phyloP scores from a whole-genome alignment of 768 basidiomycete genomes.

The Lactifluus subvellereus region DNA sequence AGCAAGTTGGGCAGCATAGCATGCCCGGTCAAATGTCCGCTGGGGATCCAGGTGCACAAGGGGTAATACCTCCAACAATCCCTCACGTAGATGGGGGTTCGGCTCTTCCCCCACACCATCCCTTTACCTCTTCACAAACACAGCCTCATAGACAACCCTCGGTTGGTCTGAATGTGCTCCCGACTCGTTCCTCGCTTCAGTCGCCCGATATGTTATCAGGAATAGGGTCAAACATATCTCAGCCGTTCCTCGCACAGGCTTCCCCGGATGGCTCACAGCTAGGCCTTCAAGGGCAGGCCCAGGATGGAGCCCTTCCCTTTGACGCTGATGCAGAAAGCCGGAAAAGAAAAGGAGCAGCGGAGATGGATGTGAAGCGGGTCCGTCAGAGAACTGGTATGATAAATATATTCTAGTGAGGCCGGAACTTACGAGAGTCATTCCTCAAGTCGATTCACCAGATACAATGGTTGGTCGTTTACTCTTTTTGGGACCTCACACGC shows the following conservation, averaged over 20 bases:
- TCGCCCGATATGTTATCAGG: constrained; percentile 20
- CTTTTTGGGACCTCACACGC: not conserved
- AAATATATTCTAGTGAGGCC: not conserved
- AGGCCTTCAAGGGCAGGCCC: constrained; percentile 10
- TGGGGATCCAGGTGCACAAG: constrained; percentile 16
- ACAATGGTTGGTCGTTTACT: constrained; percentile 25
- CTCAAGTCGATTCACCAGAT: constrained; percentile 30
- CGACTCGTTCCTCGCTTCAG: constrained; percentile 13
- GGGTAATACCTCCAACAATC: constrained; percentile 14
- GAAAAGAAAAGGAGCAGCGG: constrained; percentile 67
- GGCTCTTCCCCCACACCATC: constrained; percentile 6
- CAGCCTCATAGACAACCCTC: constrained; percentile 11
- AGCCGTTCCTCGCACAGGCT: constrained; percentile 10
- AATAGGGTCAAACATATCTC: constrained; percentile 5
- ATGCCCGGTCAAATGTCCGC: constrained; percentile 23
- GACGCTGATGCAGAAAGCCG: constrained; percentile 60
- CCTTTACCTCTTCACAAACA: constrained; percentile 12
- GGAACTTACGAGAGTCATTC: not conserved
- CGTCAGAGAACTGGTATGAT: constrained; percentile 66
- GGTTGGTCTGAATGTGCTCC: constrained; percentile 8
- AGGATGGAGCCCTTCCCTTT: constrained; percentile 27
- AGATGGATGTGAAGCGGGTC: constrained; percentile 60
- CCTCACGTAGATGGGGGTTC: constrained; percentile 14
- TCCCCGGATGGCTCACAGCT: constrained; percentile 11
- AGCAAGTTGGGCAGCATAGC: constrained; percentile 25